phyloP scores from a whole-genome alignment of 305 asterid species.

The Stenogyne calaminthoides region DNA sequence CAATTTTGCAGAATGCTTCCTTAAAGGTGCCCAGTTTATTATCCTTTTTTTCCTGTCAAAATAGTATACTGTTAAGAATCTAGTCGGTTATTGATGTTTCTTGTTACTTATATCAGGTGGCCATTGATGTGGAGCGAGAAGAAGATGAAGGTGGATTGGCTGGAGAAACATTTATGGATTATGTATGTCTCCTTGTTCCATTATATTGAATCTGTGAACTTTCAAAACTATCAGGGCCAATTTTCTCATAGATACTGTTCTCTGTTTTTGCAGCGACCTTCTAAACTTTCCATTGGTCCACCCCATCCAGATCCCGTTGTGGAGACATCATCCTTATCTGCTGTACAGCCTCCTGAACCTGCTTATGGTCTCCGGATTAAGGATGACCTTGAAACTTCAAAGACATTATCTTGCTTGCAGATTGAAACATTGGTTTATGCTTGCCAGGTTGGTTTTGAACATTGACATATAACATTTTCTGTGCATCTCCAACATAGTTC shows the following conservation, averaged over 20 bases:
- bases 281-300: constrained; percentile 84
- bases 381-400: constrained; percentile 77
- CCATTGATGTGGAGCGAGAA: constrained; percentile 94
- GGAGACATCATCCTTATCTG: constrained; percentile 96
- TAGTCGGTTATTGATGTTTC: constrained; percentile 23
- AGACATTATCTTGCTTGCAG: constrained; percentile 90
- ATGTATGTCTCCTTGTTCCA: constrained; percentile 49
- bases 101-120: constrained; percentile 65
- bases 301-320: constrained; percentile 98
- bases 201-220: constrained; percentile 27
- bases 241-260: constrained; percentile 32
- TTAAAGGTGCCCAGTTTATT: constrained; percentile 6
- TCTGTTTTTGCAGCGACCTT: constrained; percentile 68
- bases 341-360: constrained; percentile 98
- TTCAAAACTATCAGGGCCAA: constrained; percentile 14
- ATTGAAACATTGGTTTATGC: constrained; percentile 98
- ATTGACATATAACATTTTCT: constrained; percentile 24
- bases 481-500: constrained; percentile 23
- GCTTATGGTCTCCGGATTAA: constrained; percentile 73
- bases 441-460: constrained; percentile 71
- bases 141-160: constrained; percentile 97
- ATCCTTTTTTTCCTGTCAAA: neutral
- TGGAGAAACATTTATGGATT: constrained; percentile 95
- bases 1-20: constrained; percentile 1
- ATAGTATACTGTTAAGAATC: constrained; percentile 6